These are phyloP conservation scores for Ganoderma resinaceum DNA, from an alignment of 1,284 basidiomycete genomes.

Conservation along the genomic window DNA sequence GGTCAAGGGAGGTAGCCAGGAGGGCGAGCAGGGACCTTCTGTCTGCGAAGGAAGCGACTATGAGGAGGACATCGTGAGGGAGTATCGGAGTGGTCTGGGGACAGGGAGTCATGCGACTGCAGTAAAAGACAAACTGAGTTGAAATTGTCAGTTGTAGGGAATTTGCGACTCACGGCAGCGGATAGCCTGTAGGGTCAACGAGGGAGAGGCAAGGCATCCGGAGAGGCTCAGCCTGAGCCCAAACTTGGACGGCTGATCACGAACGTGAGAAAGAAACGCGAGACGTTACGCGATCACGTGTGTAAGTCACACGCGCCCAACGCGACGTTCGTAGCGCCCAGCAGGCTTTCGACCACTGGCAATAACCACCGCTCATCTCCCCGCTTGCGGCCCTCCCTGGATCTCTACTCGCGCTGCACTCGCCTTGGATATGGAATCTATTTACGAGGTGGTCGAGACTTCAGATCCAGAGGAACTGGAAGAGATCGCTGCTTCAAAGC, in stretches of 20 bases:
- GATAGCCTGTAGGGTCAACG: too few relatives aligned
- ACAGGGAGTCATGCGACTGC: background rate
- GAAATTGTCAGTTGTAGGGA: too few relatives aligned
- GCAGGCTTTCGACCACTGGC: background rate
- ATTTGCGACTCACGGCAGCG: background rate
- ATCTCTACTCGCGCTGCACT: too few relatives aligned
- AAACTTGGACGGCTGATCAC: too few relatives aligned
- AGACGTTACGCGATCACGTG: background rate
- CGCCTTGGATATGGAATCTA: slow-evolving; percentile 6
- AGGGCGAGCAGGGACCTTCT: slow-evolving; percentile 4
- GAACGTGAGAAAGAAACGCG: background rate
- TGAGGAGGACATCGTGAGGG: slow-evolving; percentile 15
- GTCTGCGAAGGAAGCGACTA: slow-evolving; percentile 8
- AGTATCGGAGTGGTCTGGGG: background rate
- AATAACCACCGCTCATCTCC: background rate
- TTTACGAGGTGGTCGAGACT: slow-evolving; percentile 16
- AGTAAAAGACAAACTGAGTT: too few relatives aligned
- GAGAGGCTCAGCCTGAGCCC: too few relatives aligned
- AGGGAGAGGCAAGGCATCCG: too few relatives aligned
- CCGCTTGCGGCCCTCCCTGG: background rate
- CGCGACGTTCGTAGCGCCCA: background rate
- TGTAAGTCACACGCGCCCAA: background rate
- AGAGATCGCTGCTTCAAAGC: slow-evolving; percentile 21
- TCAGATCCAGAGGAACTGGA: slow-evolving; percentile 31
- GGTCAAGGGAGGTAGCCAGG: background rate